Base-by-base conservation (phyloP, 139 green algal species). In the Asterochloris erici region DNA sequence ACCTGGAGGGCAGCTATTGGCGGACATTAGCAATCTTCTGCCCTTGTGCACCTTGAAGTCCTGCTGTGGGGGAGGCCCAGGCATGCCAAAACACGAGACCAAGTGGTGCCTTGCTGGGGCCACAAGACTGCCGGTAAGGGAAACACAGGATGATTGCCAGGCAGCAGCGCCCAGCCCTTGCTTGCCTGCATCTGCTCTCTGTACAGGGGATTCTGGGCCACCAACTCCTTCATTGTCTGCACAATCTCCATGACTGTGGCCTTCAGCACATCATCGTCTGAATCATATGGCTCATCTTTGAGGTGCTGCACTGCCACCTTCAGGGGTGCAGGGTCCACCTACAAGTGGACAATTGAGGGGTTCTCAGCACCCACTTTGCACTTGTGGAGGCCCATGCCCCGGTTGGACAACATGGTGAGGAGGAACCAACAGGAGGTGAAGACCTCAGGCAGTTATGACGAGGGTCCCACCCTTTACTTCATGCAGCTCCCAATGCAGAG, bases 241-340 rank as follows among this genome's bases (percentile, higher is more conserved):
- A 99, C 93, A 17, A 98, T 89, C 88, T 99, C 96, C 93, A 99
- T 97, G 71, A 89, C 90, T 64, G 96, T 99, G 14, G 96, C 93
- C 83, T 97, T 97, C 61, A 98, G 81, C 79, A 94, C 89, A 85
- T 98, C 95, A 73, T 96, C 91, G 63, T 91, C 85, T 21, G 84
- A 60, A 71, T 94, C 88, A 86, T 98, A 98, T 0, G 83, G 63
- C 76, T 94, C 84, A 81, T 99, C 95, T 76, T 91, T 91, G 23
- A 99, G 83, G 82, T 98, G 96, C 74, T 94, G 83, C 16, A 98
- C 90, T 23, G 86, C 81, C 15, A 98, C 92, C 4, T 88, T 88
- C 69, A 98, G 86, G 0, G 96, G 96, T 73, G 95, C 86, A 14
- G 79, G 23, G 14, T 64, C 68, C 24, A 86, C 81, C 79, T 84